phyloP scores from a whole-genome alignment of 2,329 filamentous ascomycete genomes.

The Cladosporium sp. region DNA sequence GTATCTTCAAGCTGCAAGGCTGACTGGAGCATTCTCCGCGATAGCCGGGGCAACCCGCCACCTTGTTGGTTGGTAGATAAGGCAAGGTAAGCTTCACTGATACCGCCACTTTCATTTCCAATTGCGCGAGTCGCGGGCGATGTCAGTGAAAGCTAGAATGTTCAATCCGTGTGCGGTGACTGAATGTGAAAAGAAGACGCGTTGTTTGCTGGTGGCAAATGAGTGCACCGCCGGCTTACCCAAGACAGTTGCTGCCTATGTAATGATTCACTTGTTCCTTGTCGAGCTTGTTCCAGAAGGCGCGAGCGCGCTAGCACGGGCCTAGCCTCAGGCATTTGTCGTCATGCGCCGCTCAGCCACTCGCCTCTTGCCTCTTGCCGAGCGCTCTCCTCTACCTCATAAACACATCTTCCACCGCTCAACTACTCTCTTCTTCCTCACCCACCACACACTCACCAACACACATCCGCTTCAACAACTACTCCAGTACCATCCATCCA shows the following conservation, averaged over 20 bases:
- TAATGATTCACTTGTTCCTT: slow-evolving; percentile 10
- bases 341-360: slow-evolving; percentile 8
- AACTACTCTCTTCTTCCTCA: not conserved
- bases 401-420: too few species aligned
- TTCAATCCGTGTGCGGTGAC: not conserved
- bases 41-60: slow-evolving; percentile 18
- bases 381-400: not conserved
- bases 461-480: not conserved
- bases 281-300: not conserved
- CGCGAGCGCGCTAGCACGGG: not conserved
- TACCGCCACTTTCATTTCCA: not conserved
- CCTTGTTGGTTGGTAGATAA: slow-evolving; percentile 16
- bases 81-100: not conserved
- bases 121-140: slow-evolving; percentile 4
- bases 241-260: not conserved
- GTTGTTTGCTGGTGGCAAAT: not conserved
- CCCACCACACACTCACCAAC: slow-evolving; percentile 1
- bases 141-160: not conserved
- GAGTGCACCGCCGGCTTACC: not conserved
- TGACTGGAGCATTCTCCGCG: slow-evolving; percentile 21
- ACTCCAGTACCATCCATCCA: slow-evolving; percentile 16
- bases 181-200: not conserved
- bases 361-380: slow-evolving; percentile 2
- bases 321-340: not conserved
- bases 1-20: not conserved